A percentile compares a stretch with the other conserved stretches of the same genome.
phyloP scores from a whole-genome alignment of 257 asterid species.

The Salvia hispanica region DNA sequence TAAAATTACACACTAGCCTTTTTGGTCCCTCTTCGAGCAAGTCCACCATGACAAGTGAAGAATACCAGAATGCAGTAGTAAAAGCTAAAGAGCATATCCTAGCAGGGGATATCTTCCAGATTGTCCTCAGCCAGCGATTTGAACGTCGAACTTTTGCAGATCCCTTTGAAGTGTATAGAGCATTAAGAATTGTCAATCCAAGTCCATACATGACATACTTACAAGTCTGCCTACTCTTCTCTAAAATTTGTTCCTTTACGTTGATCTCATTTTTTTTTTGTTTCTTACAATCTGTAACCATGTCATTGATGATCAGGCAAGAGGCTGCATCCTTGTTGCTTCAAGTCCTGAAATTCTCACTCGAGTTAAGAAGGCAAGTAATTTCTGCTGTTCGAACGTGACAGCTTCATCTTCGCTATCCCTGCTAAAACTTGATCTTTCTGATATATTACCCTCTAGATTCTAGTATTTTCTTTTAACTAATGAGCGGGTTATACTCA shows the following conservation, averaged over 20 bases:
- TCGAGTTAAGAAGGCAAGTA: slow-evolving; percentile 77
- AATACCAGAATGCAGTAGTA: slow-evolving; percentile 68
- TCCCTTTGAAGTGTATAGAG: slow-evolving; percentile 97
- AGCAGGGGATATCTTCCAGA: slow-evolving; percentile 98
- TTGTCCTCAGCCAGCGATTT: slow-evolving; percentile 96
- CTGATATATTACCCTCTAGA: not conserved
- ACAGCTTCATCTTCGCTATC: slow-evolving; percentile 22
- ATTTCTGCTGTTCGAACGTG: slow-evolving; percentile 15
- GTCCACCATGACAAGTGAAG: slow-evolving; percentile 76
- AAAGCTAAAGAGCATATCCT: slow-evolving; percentile 91
- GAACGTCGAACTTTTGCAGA: slow-evolving; percentile 94
- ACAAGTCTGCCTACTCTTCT: slow-evolving; percentile 60
- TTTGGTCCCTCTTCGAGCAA: slow-evolving; percentile 72
- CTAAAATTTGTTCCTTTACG: slow-evolving; percentile 23
- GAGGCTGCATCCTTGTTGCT: slow-evolving; percentile 93
- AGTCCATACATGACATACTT: slow-evolving; percentile 98
- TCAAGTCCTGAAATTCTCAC: slow-evolving; percentile 99
- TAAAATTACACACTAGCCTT: slow-evolving; percentile 64
- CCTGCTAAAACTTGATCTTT: slow-evolving; percentile 6
- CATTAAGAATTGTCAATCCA: slow-evolving; percentile 92
- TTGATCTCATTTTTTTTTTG: slow-evolving; percentile 10
- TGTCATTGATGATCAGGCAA: slow-evolving; percentile 59
- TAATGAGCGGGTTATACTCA: slow-evolving; percentile 1
- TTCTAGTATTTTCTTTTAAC: not conserved
- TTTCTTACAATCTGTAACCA: slow-evolving; percentile 25